Evolutionary conservation across 495 filamentous ascomycete genomes (phyloP).

Genomic region (Penicillium lividum): DNA sequence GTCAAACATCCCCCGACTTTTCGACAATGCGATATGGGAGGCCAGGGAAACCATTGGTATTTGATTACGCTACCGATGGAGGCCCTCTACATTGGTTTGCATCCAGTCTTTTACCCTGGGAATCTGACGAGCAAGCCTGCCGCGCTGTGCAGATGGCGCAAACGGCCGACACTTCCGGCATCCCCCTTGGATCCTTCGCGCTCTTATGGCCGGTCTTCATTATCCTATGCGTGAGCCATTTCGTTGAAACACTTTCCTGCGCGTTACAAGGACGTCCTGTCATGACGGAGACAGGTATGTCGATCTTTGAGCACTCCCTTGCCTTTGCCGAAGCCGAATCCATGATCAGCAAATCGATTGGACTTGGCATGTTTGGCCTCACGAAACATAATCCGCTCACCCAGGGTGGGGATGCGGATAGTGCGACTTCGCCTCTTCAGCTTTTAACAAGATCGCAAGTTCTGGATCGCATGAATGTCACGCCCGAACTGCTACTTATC

Average conservation of each 20-base stretch:
- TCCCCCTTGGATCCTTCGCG: slow-evolving; percentile 70
- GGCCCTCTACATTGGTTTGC: slow-evolving; percentile 69
- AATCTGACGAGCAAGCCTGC: slow-evolving; percentile 69
- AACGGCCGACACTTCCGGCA: slow-evolving; percentile 36
- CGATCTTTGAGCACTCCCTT: slow-evolving; percentile 91
- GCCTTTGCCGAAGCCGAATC: slow-evolving; percentile 96
- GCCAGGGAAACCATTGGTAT: slow-evolving; percentile 60
- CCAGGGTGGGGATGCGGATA: slow-evolving; percentile 25
- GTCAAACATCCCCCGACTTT: slow-evolving; percentile 84
- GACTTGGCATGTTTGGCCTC: slow-evolving; percentile 64
- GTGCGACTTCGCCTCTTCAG: slow-evolving; percentile 34
- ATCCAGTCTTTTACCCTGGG: slow-evolving; percentile 66
- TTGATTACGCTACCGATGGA: slow-evolving; percentile 73
- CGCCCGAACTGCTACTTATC: slow-evolving; percentile 85
- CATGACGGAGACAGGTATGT: slow-evolving; percentile 90
- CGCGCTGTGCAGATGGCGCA: slow-evolving; percentile 69
- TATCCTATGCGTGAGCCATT: slow-evolving; percentile 79
- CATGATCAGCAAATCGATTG: slow-evolving; percentile 72
- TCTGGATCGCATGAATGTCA: slow-evolving; percentile 68
- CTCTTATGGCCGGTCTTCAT: slow-evolving; percentile 87
- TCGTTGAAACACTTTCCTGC: slow-evolving; percentile 82
- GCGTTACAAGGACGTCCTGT: slow-evolving; percentile 82
- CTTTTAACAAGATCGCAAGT: slow-evolving; percentile 45
- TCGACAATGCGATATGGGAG: slow-evolving; percentile 71
- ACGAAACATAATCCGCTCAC: slow-evolving; percentile 36